Percentiles rank a stretch among this genome's conserved stretches.
Evolutionary conservation across 495 filamentous ascomycete genomes (phyloP).

Genomic region (Penicillium arizonense): DNA sequence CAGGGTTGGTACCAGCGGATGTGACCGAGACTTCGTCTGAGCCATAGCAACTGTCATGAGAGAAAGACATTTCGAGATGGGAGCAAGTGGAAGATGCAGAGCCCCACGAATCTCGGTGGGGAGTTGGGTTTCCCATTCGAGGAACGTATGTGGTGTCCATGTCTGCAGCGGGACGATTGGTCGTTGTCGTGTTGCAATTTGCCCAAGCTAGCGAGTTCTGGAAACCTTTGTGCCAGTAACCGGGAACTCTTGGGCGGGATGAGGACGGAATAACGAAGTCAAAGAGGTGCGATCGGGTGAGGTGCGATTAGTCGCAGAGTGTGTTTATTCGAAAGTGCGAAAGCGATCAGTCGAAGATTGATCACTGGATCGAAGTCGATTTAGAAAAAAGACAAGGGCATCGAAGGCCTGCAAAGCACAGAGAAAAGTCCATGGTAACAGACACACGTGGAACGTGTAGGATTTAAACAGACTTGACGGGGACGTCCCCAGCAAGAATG

Average conservation of each 20-base stretch:
- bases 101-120: constrained; percentile 40
- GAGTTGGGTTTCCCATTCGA: constrained; percentile 27
- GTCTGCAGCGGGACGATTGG: background rate
- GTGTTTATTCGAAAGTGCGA: too few species aligned
- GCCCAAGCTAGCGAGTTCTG: background rate
- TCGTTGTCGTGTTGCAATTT: background rate
- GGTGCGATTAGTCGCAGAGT: too few species aligned
- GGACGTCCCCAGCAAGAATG: constrained; percentile 21
- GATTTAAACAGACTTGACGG: constrained; percentile 32
- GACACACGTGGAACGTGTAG: constrained; percentile 25
- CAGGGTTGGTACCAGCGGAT: constrained; percentile 28
- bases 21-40: constrained; percentile 44
- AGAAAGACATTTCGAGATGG: constrained; percentile 41
- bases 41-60: constrained; percentile 47
- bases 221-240: background rate
- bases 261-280: background rate
- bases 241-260: background rate
- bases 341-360: constrained; percentile 1
- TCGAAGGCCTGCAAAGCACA: constrained; percentile 35
- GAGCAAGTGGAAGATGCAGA: constrained; percentile 43
- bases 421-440: constrained; percentile 35
- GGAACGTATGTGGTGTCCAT: constrained; percentile 3
- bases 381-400: constrained; percentile 22
- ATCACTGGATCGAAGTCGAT: constrained; percentile 6
- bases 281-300: background rate